Base-by-base conservation (phyloP, 495 filamentous ascomycete species). In the Rostrohypoxylon terebratum region DNA sequence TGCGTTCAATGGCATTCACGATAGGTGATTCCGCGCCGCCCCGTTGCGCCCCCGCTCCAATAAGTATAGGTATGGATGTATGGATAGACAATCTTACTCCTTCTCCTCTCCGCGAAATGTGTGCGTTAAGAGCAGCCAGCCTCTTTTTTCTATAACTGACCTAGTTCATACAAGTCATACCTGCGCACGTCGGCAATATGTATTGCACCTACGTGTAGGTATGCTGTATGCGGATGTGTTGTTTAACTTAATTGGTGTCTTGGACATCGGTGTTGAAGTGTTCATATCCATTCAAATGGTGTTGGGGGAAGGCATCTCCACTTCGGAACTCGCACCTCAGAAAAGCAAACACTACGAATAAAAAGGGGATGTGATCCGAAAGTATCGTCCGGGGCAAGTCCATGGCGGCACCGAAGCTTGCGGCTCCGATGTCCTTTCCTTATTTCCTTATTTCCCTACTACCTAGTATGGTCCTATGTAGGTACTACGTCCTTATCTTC, bases 1-100 rank as follows among this genome's bases (percentile, higher is more conserved):
- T 68, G 47, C 54, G 57, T 23, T 18, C 65, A 68, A 54, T 47
- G 45, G 54, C 60, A 21, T 68, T 68, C 45, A 59, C 63, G 59
- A 72, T 72, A 67, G 63, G 63, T 18, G 48, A 67, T 60, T 67
- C 48, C 51, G 34, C 33, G 44, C 63, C 42, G 59, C 45, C 59
- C 64, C 69, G 63, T 57, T 14, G 33, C 54, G 33, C 53, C 59
- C 59, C 67, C 67, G 59, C 51, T 50, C 53, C n/a, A 33, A 57
- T 65, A 33, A 8, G 9, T n/a, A n/a, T n/a, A n/a, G n/a, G n/a
- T n/a, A n/a, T n/a, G n/a, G n/a, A n/a, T n/a, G n/a, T n/a, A n/a
- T n/a, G n/a, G n/a, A n/a, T n/a, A n/a, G n/a, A n/a, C n/a, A 11
- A 48, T 40, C 48, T 63, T 23, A 23, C 21, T 11, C 20, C 33